phyloP scores from a whole-genome alignment of 2,329 filamentous ascomycete genomes.

The Sporothrix brunneoviolacea region DNA sequence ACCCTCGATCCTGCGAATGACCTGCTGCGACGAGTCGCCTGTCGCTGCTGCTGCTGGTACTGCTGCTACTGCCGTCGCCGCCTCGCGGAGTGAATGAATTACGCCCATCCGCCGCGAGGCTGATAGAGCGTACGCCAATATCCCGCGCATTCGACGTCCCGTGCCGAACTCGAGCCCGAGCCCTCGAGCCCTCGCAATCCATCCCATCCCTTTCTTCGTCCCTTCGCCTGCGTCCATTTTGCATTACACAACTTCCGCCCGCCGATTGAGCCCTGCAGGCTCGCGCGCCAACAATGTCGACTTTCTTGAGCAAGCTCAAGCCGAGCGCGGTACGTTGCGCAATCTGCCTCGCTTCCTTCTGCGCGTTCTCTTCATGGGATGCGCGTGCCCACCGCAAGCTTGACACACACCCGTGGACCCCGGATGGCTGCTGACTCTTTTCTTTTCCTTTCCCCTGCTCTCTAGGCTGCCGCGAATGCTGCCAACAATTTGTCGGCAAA shows the following conservation, averaged over 20 bases:
- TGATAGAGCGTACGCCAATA: conserved; percentile 5
- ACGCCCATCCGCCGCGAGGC: conserved; percentile 8
- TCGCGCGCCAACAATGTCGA: conserved; percentile 37
- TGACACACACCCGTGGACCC: too few relatives aligned
- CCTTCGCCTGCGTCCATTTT: neutral
- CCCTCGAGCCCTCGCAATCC: too few relatives aligned
- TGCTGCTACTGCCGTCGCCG: neutral
- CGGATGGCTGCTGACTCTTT: neutral
- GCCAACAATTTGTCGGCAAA: conserved; percentile 32
- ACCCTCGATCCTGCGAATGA: conserved; percentile 4
- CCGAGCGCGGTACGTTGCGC: conserved; percentile 44
- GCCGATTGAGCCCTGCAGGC: neutral
- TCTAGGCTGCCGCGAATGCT: conserved; percentile 38
- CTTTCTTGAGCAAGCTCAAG: conserved; percentile 55
- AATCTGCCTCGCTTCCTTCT: conserved; percentile 3
- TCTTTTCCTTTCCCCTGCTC: neutral
- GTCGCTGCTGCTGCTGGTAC: neutral
- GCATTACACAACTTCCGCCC: neutral
- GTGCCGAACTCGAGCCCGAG: too few relatives aligned
- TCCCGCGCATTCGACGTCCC: neutral
- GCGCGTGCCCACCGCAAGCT: too few relatives aligned
- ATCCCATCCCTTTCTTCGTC: neutral
- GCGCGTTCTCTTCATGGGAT: neutral
- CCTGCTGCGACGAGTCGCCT: neutral
- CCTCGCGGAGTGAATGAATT: conserved; percentile 7